Base-by-base conservation (phyloP, 2,329 filamentous ascomycete genomes). In the Penicillium sp. region DNA sequence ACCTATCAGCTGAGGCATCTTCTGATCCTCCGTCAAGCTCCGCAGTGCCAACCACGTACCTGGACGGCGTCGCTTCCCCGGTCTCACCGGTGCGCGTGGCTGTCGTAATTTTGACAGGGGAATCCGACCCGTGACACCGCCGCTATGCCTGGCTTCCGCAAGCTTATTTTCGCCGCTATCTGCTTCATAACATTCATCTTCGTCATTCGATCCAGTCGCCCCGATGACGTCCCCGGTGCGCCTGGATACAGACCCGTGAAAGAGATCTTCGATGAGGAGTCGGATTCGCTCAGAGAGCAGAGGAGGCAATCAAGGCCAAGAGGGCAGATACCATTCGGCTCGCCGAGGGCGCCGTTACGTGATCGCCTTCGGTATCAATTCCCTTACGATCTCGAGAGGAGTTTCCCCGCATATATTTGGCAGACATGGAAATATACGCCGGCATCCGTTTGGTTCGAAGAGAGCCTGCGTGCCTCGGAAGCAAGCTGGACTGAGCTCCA, bases 351-450 rank as follows among this genome's bases (percentile, higher is more conserved):
- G 71, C 82, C 86, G 13, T 77, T 90, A 43, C 76, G 86, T 79
- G 74, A 95, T 54, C 80, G 93, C 72, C 81, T 98, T 47, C 85
- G 84, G 42, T 96, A 95, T 74, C 87, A 94, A 59, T 97, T 93
- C 69, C 89, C 90, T 16, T 98, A 97, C 76, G 87, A 95, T 62
- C 77, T 91, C 52, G 82, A 89, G 63, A 71, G 77, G 58, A 95
- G 91, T 68, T 97, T 97, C 68, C 93, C 93, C 3, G 90, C 89
- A 46, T 97, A 95, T 74, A 94, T 98, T 64, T 98, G 93, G 93
- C 93, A 98, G 76, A 98, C 93, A 11, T 98, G 93, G 93, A 96
- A 94, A 69, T 85, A 82, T 62, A 87, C 82, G 0, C 90, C 91
- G 0, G 79, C 84, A 1, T 86, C 88, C 18, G 77, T 81, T 41